Evolutionary conservation across 208 protist species (phyloP).

Genomic region (Trypanosoma vivax): DNA sequence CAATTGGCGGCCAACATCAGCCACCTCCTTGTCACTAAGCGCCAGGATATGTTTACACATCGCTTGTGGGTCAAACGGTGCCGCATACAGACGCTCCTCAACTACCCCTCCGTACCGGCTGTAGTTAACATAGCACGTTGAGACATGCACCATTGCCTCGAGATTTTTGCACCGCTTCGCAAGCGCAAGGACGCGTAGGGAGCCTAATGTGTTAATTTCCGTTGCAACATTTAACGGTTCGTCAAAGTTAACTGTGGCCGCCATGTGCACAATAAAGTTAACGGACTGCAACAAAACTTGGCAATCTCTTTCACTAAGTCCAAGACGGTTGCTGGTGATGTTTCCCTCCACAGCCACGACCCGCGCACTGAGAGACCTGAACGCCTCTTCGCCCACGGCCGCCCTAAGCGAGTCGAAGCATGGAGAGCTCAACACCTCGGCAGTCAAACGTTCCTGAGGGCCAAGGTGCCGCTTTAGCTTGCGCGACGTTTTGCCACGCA

Average conservation of each 20-base stretch:
- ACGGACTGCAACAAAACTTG: constrained; percentile 36
- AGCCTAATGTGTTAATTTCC: constrained; percentile 80
- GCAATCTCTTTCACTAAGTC: constrained; percentile 42
- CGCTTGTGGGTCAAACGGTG: constrained; percentile 68
- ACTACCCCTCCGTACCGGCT: constrained; percentile 34
- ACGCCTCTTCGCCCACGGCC: constrained; percentile 47
- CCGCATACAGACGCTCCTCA: constrained; percentile 71
- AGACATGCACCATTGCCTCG: constrained; percentile 77
- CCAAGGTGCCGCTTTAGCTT: constrained; percentile 52
- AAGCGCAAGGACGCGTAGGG: constrained; percentile 67
- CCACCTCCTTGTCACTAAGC: constrained; percentile 50
- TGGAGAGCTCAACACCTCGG: constrained; percentile 61
- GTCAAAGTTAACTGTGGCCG: constrained; percentile 86
- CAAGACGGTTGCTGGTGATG: constrained; percentile 71
- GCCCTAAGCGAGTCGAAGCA: constrained; percentile 67
- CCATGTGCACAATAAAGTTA: constrained; percentile 79
- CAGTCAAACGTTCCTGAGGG: constrained; percentile 60
- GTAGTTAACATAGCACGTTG: constrained; percentile 88
- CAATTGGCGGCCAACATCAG: constrained; percentile 19
- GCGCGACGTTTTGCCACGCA: constrained; percentile 69
- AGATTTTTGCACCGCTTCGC: constrained; percentile 64
- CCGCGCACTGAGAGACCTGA: constrained; percentile 34
- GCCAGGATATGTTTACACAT: constrained; percentile 73
- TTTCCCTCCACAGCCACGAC: constrained; percentile 61
- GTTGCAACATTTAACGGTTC: constrained; percentile 64